A percentile compares a stretch with the other conserved stretches of the same genome.
phyloP scores from a whole-genome alignment of 441 rosid genomes.

The Cnidoscolus chayamansa region DNA sequence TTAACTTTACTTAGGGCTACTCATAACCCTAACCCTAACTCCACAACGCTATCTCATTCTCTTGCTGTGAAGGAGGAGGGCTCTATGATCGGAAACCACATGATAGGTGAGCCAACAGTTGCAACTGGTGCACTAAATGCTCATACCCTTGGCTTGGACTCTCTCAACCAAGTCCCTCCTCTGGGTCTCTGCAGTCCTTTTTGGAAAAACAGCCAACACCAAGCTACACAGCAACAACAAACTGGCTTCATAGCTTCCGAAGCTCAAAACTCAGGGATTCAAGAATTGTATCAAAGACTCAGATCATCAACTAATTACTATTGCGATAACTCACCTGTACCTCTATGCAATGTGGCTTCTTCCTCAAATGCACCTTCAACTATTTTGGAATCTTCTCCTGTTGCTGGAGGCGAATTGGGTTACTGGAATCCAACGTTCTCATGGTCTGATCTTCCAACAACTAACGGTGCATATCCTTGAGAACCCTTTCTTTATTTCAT shows the following conservation, averaged over 20 bases:
- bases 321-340: constrained; percentile 37
- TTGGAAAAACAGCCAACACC: constrained; percentile 42
- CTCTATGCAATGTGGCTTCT: constrained; percentile 36
- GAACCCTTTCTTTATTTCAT: constrained; percentile 7
- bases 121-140: constrained; percentile 28
- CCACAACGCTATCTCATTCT: constrained; percentile 27
- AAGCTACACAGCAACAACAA: constrained; percentile 35
- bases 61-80: constrained; percentile 42
- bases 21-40: constrained; percentile 39
- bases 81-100: constrained; percentile 35
- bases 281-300: constrained; percentile 60
- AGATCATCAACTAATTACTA: constrained; percentile 39
- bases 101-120: constrained; percentile 33
- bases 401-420: constrained; percentile 45
- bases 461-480: constrained; percentile 59
- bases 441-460: constrained; percentile 61
- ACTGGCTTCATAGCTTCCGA: constrained; percentile 37
- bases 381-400: constrained; percentile 49
- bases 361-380: constrained; percentile 36
- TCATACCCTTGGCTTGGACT: constrained; percentile 38
- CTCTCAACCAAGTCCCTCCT: constrained; percentile 37
- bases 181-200: constrained; percentile 43
- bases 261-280: constrained; percentile 52
- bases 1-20: constrained; percentile 44
- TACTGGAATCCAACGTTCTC: constrained; percentile 61